Base-by-base conservation (phyloP, 2,329 filamentous ascomycete species). In the Dothistroma septosporum region DNA sequence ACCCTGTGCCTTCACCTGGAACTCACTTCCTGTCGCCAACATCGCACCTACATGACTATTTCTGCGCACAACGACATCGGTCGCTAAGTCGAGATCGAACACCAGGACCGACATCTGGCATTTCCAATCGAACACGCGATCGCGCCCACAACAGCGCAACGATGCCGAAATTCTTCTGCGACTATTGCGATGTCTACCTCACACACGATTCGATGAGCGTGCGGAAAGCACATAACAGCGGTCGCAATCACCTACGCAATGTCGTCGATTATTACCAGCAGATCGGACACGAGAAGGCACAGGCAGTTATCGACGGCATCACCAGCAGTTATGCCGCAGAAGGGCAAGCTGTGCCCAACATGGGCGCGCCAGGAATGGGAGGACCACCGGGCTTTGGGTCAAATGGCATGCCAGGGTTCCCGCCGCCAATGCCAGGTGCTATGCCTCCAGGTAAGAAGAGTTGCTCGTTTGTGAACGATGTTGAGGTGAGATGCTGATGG, bases 201-300 rank as follows among this genome's bases (percentile, higher is more conserved):
- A 99, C 94, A 69, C 94, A 99, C 84, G 94, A 99, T 83, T 96
- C 92, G 50, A 97, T 97, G 93, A 96, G 92, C 79, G 94, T 99
- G 78, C 92, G 94, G 72, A 97, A 97, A 81, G 94, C 94, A 54
- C 94, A 99, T 79, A 99, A 99, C 82, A 89, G 87, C 75, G 94
- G 94, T 64, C 87, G 93, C 71, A 99, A 99, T 80, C 94, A 99
- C 75, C 80, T 99, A 65, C 90, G 94, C 73, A 99, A 99, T 77
- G 94, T 99, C 32, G 89, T 97, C 70, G 92, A 97, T 75, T 99
- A 99, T 80, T 99, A 99, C 77, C 92, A 97, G 80, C 92, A 97
- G 80, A 97, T 99, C 76, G 94, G 93, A 53, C 93, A 97, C 77
- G 94, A 97, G 79, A 96, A 97, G 80, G 93, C 94, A 61, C 94